Percentiles rank a stretch among this genome's conserved stretches.
These are phyloP conservation scores for Pisolithus marmoratus DNA, from an alignment of 768 basidiomycete genomes.

Conservation along the genomic window DNA sequence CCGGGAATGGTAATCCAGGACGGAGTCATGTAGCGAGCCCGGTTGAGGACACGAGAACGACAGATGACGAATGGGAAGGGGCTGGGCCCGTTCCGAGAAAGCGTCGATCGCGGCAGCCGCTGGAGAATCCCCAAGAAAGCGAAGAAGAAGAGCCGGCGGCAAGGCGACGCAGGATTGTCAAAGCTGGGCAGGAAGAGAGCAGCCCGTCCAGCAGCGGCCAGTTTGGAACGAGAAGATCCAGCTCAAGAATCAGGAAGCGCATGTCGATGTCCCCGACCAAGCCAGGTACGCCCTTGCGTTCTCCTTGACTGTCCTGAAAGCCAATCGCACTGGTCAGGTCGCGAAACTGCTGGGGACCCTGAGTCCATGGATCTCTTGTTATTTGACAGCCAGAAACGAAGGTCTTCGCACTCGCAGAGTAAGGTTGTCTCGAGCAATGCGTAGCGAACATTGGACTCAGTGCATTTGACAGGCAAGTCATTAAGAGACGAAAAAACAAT, in stretches of 20 bases:
- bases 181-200: neutral
- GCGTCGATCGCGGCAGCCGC: neutral
- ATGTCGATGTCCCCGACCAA: neutral
- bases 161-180: neutral
- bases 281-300: neutral
- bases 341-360: conserved; percentile 4
- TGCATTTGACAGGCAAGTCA: conserved; percentile 5
- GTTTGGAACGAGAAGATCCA: neutral
- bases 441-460: neutral
- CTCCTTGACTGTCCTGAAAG: neutral
- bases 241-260: neutral
- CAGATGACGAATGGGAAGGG: neutral
- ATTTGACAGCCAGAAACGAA: neutral
- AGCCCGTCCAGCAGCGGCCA: neutral
- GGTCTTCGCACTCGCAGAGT: conserved; percentile 1
- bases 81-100: neutral
- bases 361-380: neutral
- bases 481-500: conserved; percentile 15
- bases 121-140: neutral
- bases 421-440: neutral
- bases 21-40: too few species aligned
- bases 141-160: neutral
- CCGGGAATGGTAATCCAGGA: neutral
- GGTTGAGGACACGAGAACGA: neutral
- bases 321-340: neutral